phyloP scores from a whole-genome alignment of 495 filamentous ascomycete genomes.

The Aspergillus ostianus region DNA sequence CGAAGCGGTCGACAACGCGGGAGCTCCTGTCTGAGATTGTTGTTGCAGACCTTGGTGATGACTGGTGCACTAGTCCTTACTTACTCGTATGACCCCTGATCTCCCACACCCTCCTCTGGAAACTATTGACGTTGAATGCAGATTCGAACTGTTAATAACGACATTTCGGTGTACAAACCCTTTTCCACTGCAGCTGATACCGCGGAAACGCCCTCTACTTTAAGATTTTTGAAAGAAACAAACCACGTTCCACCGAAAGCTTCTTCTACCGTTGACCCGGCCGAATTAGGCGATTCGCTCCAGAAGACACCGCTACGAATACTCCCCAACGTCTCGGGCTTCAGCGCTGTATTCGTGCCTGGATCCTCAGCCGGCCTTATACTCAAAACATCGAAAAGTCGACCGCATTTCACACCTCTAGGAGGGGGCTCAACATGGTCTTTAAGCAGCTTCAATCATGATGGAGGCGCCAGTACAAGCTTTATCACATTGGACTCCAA shows the following conservation, averaged over 20 bases:
- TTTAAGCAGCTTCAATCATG: conserved; percentile 66
- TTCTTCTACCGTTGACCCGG: conserved; percentile 35
- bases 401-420: conserved; percentile 71
- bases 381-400: conserved; percentile 69
- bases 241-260: conserved; percentile 57
- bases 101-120: conserved; percentile 2
- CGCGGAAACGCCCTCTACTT: conserved; percentile 31
- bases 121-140: conserved; percentile 30
- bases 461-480: conserved; percentile 65
- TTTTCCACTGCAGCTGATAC: conserved; percentile 42
- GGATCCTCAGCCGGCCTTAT: conserved; percentile 77
- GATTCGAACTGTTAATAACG: conserved; percentile 75
- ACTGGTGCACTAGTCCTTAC: conserved; percentile 65
- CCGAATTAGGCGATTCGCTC: conserved; percentile 36
- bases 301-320: conserved; percentile 54
- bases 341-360: conserved; percentile 76
- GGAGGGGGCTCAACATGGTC: conserved; percentile 60
- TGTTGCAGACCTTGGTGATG: conserved; percentile 80
- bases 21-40: conserved; percentile 74
- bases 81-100: conserved; percentile 60
- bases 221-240: conserved; percentile 77
- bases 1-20: conserved; percentile 64
- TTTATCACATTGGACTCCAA: conserved; percentile 74
- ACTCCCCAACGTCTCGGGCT: conserved; percentile 67
- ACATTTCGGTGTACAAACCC: conserved; percentile 85